Evolutionary conservation across 495 filamentous ascomycete species (phyloP), one percentile per base, ranked within the genome.

Genomic region (Ascobolus immersus): DNA sequence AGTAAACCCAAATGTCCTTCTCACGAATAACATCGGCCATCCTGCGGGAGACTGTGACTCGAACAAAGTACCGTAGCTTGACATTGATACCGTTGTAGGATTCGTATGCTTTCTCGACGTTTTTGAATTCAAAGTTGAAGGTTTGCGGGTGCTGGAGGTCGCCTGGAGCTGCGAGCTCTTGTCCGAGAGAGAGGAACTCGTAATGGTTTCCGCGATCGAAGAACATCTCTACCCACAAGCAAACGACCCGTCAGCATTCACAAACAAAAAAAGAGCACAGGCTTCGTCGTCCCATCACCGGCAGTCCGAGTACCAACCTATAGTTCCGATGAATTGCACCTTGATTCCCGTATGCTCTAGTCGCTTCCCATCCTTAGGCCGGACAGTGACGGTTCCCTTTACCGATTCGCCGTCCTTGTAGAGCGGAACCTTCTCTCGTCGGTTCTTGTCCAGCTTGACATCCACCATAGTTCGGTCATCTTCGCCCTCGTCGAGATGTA

Each of bases 21-120:
- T 99, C 86, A 42, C 89, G 77, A 44, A 93, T 73, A 28, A 94
- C 86, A 53, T 94, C 89, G 42, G 77, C 75, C 81, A 99, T 94
- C 45, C 86, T 71, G 40, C 86, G 68, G 14, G 82, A 86, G 23
- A 94, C 89, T 6, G 89, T 94, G 40, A 92, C 89, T 33, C 81
- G 77, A 38, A 99, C 70, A 54, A 93, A 99, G 64, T 99, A 99
- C 35, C 89, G 80, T 47, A 99, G 67, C 56, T 84, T 81, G 38
- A 94, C 89, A 51, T 99, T 99, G 65, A 99, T 99, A 47, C 86
- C 86, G 56, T 92, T 90, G 64, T 99, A 99, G 38, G 82, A 92
- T 55, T 99, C 86, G 61, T 99, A 99, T 52, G 90, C 81, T 60
- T 99, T 99, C 64, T 99, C 86, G 44, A 99, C 77, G 53, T 94